Conservation (phyloP, 768 basidiomycete genomes). For the Trametes punicea region DNA sequence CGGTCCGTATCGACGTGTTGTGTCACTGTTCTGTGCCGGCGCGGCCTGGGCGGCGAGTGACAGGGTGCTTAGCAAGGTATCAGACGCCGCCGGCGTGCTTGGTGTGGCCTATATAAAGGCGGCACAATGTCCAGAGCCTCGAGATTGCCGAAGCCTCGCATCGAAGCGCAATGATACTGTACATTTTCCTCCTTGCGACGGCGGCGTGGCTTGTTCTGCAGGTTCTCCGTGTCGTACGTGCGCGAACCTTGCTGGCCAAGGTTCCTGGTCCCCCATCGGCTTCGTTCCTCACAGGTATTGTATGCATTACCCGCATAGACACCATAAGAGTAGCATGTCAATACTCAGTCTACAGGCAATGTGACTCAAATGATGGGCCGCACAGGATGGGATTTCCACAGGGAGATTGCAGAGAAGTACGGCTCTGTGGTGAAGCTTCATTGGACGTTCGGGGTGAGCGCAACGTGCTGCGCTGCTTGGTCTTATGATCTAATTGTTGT, state of each 20-base stretch:
- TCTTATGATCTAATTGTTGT: not conserved
- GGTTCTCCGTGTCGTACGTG: not conserved
- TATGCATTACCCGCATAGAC: too few relatives aligned
- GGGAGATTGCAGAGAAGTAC: conserved; percentile 15
- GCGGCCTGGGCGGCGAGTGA: too few relatives aligned
- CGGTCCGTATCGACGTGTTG: too few relatives aligned
- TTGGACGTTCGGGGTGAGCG: conserved; percentile 14
- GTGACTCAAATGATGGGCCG: conserved; percentile 7
- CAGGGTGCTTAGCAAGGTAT: too few relatives aligned
- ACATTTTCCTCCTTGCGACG: not conserved
- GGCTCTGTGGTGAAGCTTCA: conserved; percentile 13
- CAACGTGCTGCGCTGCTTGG: not conserved
- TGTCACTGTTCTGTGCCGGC: too few relatives aligned
- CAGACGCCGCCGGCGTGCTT: too few relatives aligned
- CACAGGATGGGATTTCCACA: conserved; percentile 16
- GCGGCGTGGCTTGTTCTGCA: not conserved
- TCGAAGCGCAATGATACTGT: not conserved
- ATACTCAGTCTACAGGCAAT: conserved; percentile 3
- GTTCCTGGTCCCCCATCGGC: conserved; percentile 10
- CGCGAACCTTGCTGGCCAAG: conserved; percentile 3
- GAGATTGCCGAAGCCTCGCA: too few relatives aligned
- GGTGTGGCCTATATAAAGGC: too few relatives aligned
- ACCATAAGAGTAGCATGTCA: too few relatives aligned
- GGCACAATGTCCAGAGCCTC: too few relatives aligned
- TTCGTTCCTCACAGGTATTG: conserved; percentile 14